These are phyloP conservation scores for Aureobasidium sp. DNA, from an alignment of 2,329 filamentous ascomycete species.

Conservation along the genomic window DNA sequence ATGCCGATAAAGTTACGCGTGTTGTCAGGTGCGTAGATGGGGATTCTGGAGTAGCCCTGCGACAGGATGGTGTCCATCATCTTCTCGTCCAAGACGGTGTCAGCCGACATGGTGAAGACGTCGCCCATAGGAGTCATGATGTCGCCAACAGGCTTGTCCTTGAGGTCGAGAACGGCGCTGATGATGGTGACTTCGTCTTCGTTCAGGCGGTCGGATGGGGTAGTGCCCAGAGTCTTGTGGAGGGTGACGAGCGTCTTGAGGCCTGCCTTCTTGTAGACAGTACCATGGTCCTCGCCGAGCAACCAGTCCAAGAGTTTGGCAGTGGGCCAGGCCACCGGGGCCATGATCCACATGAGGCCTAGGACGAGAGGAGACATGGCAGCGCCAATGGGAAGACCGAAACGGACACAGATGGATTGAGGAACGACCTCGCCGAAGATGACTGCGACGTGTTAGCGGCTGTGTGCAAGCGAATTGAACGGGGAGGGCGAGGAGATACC, in stretches of 20 bases:
- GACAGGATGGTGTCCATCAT: conserved; percentile 93
- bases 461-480: conserved; percentile 8
- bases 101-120: conserved; percentile 93
- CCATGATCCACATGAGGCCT: conserved; percentile 82
- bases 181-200: conserved; percentile 99
- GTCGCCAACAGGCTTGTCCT: conserved; percentile 86
- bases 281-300: conserved; percentile 90
- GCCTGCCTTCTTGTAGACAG: conserved; percentile 95
- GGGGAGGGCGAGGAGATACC: conserved; percentile 50
- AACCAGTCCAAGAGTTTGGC: conserved; percentile 92
- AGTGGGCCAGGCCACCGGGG: conserved; percentile 86
- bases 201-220: conserved; percentile 78
- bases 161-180: conserved; percentile 89
- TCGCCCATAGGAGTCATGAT: conserved; percentile 99
- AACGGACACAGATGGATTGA: conserved; percentile 93
- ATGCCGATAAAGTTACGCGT: conserved; percentile 88
- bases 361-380: conserved; percentile 88
- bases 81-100: conserved; percentile 83
- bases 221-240: conserved; percentile 83
- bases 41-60: conserved; percentile 91
- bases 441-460: conserved; percentile 48
- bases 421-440: conserved; percentile 97
- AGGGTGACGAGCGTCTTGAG: conserved; percentile 93
- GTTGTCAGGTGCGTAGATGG: conserved; percentile 82
- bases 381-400: conserved; percentile 88